Evolutionary conservation across 768 basidiomycete species (phyloP).

Genomic region (Leccinum uliginosum): DNA sequence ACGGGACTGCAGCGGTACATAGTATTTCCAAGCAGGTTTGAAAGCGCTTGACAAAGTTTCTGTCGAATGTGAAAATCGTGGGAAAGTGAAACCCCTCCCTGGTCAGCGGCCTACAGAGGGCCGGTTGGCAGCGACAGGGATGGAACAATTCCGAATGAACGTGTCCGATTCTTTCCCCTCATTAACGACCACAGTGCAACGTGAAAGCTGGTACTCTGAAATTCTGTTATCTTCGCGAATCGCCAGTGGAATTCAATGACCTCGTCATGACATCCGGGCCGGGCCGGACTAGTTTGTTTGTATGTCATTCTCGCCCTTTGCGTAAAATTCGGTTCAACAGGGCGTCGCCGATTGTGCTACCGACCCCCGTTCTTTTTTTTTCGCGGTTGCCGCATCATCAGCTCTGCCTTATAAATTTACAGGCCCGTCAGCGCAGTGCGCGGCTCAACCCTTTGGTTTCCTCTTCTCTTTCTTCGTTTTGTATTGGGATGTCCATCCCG

Average conservation of each 20-base stretch:
- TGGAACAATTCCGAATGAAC: too few species aligned
- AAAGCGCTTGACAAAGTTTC: too few species aligned
- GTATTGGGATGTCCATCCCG: slow-evolving; percentile 14
- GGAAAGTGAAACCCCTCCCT: too few species aligned
- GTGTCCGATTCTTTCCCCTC: not conserved
- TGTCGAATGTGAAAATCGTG: too few species aligned
- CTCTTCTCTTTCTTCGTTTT: not conserved
- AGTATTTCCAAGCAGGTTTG: too few species aligned
- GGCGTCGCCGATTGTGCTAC: not conserved
- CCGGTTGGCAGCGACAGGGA: too few species aligned
- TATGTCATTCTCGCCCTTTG: not conserved
- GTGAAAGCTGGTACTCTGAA: not conserved
- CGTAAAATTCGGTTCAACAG: not conserved
- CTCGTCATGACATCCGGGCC: not conserved
- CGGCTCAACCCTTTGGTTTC: not conserved
- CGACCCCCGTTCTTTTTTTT: not conserved
- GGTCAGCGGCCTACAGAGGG: too few species aligned
- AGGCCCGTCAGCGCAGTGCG: not conserved
- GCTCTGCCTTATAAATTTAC: slow-evolving; percentile 18
- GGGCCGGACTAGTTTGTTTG: not conserved
- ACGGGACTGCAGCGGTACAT: too few species aligned
- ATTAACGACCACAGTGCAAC: not conserved
- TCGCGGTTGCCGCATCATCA: slow-evolving; percentile 7
- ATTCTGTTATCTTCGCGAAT: not conserved
- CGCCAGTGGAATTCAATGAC: not conserved